Base-by-base conservation (phyloP, 768 basidiomycete genomes). In the Russula ochroleuca region DNA sequence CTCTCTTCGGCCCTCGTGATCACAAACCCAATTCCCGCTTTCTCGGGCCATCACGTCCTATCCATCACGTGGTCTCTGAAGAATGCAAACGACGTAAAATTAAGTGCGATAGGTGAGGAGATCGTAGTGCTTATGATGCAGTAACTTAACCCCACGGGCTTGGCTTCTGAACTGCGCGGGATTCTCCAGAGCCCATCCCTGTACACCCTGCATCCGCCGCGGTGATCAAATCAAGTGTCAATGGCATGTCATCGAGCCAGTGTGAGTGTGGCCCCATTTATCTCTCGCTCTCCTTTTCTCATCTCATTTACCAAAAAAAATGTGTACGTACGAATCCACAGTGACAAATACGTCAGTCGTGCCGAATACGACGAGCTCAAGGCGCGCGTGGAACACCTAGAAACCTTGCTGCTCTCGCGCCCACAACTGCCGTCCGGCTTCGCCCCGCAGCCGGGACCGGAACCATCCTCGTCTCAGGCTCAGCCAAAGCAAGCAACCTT, bases 81-180 rank as follows among this genome's bases (percentile, higher is more conserved):
- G 91, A 92, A 73, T 92, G 90, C 74, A 92, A 92, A 74, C 78
- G 90, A 69, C 82, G 90, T 48, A 92, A 93, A 79, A 92, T 92
- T 74, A 89, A 88, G 72, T 93, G 91, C 74, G 90, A 93, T 78
- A 88, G 88, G 87, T 88, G 72, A 70, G 71, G 61, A 23, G 45
- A 31, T 54, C 59, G 61, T 62, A 21, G 45, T 47, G 11, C 11
- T 5, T 47, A 21, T 47, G 45, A 47, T 47, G n/a, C 45, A 21
- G 43, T 47, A 40, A 57, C 70, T 60, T 60, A 63, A 59, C 65
- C 48, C 59, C 45, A 43, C 55, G 31, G 48, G 25, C 49, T 57
- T 62, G 48, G 33, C 47, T 61, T 64, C 53, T 67, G 53, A 40
- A 64, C 60, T 66, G 58, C 71, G 59, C 60, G 49, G 52, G 57